Percentiles rank a stretch among this genome's conserved stretches.
Evolutionary conservation across 352 stramenopile genomes (phyloP).

Genomic region (Paralagenidium karlingii): DNA sequence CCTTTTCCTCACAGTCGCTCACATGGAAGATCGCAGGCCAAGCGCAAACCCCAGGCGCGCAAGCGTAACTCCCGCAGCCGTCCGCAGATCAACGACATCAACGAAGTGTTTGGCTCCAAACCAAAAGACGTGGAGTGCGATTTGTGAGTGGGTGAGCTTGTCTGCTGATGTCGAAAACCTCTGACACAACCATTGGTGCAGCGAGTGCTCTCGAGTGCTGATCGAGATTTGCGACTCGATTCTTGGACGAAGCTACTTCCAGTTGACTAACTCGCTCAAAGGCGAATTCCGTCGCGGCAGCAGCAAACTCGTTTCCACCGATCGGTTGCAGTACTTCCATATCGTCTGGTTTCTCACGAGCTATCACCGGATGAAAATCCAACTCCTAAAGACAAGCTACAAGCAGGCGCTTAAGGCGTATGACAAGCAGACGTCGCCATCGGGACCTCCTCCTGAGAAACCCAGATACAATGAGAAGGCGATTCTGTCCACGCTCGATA

Average conservation of each 20-base stretch:
- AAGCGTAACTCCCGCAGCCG: too few relatives aligned
- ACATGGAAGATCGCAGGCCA: too few relatives aligned
- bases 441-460: conserved; percentile 21
- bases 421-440: conserved; percentile 28
- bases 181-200: conserved; percentile 5
- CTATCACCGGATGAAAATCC: conserved; percentile 71
- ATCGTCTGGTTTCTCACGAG: conserved; percentile 75
- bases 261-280: conserved; percentile 79
- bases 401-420: conserved; percentile 31
- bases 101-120: conserved; percentile 64
- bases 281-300: conserved; percentile 78
- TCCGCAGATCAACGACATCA: conserved; percentile 47
- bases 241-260: conserved; percentile 67
- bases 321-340: conserved; percentile 84
- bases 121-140: conserved; percentile 46
- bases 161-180: conserved; percentile 1
- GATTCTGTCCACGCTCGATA: conserved; percentile 75
- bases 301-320: conserved; percentile 65
- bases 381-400: conserved; percentile 48
- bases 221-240: conserved; percentile 61
- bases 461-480: conserved; percentile 64
- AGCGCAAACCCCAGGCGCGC: too few relatives aligned
- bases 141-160: conserved; percentile 13
- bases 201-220: conserved; percentile 49
- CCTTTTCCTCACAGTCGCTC: too few relatives aligned